Conservation (phyloP, 495 filamentous ascomycete genomes). For the Penicillium tannophilum region DNA sequence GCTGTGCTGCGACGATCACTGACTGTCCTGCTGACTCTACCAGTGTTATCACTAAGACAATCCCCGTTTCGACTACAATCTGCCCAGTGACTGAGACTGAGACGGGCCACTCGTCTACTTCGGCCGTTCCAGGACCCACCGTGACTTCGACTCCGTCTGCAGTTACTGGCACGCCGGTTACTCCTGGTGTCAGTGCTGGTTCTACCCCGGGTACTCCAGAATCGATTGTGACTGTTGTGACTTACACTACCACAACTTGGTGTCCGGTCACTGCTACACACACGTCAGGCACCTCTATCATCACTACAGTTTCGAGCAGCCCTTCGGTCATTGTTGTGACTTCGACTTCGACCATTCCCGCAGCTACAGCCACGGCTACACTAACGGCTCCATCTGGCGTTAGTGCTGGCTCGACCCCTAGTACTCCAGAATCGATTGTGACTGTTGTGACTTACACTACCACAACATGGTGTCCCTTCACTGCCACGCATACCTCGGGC, state of each 20-base stretch:
- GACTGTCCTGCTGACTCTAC: constrained; percentile 58
- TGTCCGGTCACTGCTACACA: constrained; percentile 40
- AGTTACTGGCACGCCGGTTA: background rate
- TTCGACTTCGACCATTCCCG: constrained; percentile 34
- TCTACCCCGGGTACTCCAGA: background rate
- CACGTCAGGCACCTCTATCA: constrained; percentile 32
- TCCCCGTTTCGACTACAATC: constrained; percentile 5
- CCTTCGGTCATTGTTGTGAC: constrained; percentile 43
- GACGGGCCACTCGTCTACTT: background rate
- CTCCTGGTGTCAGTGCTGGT: background rate
- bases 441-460: constrained; percentile 12
- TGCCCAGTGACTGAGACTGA: constrained; percentile 13
- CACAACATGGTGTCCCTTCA: constrained; percentile 4
- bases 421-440: background rate
- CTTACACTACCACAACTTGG: constrained; percentile 37
- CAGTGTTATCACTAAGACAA: constrained; percentile 30
- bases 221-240: constrained; percentile 13
- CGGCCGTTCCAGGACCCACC: background rate
- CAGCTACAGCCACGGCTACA: constrained; percentile 11
- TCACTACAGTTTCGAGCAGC: constrained; percentile 39
- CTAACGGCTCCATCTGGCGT: constrained; percentile 21
- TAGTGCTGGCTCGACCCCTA: constrained; percentile 13
- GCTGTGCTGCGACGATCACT: constrained; percentile 58
- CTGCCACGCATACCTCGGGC: constrained; percentile 8
- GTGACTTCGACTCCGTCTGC: background rate